Percentiles rank a stretch among this genome's conserved stretches.
Conservation (phyloP, 2,329 filamentous ascomycete species). For the Aspergillus pseudoglaucus region DNA sequence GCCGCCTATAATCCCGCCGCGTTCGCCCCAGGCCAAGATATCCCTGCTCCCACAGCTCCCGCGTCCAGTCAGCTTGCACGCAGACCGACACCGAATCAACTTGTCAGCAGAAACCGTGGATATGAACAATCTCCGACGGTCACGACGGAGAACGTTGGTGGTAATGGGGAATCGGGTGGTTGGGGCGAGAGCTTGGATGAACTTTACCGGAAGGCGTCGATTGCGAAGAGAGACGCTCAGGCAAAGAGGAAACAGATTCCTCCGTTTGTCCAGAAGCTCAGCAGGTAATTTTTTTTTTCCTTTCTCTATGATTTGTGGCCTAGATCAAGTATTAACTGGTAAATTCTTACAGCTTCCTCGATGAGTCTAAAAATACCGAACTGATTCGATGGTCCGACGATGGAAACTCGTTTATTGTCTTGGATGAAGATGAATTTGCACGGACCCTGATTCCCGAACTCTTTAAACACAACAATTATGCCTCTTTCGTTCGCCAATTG, state of each 20-base stretch:
- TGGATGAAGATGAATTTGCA: conserved; percentile 88
- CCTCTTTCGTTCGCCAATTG: conserved; percentile 67
- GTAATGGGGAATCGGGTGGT: conserved; percentile 28
- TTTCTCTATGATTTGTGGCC: neutral
- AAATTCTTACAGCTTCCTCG: conserved; percentile 64
- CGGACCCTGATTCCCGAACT: conserved; percentile 67
- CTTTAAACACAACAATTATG: conserved; percentile 75
- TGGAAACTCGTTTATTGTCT: conserved; percentile 90
- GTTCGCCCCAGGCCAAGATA: conserved; percentile 43
- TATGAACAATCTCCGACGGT: conserved; percentile 31
- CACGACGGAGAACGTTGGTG: conserved; percentile 22
- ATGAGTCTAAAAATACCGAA: conserved; percentile 86
- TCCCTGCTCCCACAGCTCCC: conserved; percentile 40
- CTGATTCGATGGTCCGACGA: conserved; percentile 96
- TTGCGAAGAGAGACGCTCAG: conserved; percentile 81
- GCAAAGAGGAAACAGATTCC: conserved; percentile 92
- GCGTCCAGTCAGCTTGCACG: conserved; percentile 38
- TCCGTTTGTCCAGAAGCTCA: conserved; percentile 94
- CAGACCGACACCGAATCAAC: conserved; percentile 31
- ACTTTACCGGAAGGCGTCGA: conserved; percentile 69
- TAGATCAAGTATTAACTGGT: conserved; percentile 7
- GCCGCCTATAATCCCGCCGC: conserved; percentile 19
- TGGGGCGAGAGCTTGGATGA: conserved; percentile 64
- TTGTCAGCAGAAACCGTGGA: conserved; percentile 31
- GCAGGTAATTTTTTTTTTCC: conserved; percentile 60